Base-by-base conservation (phyloP, 441 rosid species). In the Euphorbia schlechtendalii region DNA sequence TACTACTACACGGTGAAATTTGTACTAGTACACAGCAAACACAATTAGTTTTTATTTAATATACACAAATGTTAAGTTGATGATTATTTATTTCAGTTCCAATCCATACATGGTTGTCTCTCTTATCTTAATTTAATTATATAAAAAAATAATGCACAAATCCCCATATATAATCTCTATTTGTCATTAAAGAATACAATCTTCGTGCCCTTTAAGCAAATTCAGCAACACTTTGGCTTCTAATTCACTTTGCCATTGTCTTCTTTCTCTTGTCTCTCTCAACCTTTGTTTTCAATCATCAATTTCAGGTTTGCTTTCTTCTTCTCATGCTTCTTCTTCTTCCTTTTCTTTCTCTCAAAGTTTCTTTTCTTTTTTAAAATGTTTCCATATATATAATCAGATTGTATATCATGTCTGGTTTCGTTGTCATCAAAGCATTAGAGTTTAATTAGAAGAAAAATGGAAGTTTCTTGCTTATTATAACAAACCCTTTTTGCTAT, bases 181-280 rank as follows among this genome's bases (percentile, higher is more conserved):
- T n/a, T n/a, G n/a, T n/a, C n/a, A 58, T 40, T 40, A 40, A 8
- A 40, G 7, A 3, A 66, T 52, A 48, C 43, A 62, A 62, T 75
- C 84, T 71, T 67, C 87, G 82, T 84, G 86, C 84, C 84, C 84
- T 79, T 71, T 70, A 84, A 84, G 86, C 67, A 55, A 66, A 62
- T 48, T 69, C 76, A 83, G 84, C 73, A 76, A 32, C 60, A 69
- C 69, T 71, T 65, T 63, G 65, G 21, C 41, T 68, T 60, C 61
- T 36, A 21, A 43, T 59, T 57, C 59, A 54, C 60, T 67, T 56
- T 1, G 34, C n/a, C 18, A 49, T 66, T 71, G 71, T 73, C 66
- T 63, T 75, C 69, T 56, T 67, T 43, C 57, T 27, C 58, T 71
- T 71, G 75, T 78, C 81, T 71, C 76, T 36, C 56, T 66, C 45